Evolutionary conservation across 192 early-diverging fungal genomes (phyloP).

Genomic region (Gaertneriomyces semiglobifer): DNA sequence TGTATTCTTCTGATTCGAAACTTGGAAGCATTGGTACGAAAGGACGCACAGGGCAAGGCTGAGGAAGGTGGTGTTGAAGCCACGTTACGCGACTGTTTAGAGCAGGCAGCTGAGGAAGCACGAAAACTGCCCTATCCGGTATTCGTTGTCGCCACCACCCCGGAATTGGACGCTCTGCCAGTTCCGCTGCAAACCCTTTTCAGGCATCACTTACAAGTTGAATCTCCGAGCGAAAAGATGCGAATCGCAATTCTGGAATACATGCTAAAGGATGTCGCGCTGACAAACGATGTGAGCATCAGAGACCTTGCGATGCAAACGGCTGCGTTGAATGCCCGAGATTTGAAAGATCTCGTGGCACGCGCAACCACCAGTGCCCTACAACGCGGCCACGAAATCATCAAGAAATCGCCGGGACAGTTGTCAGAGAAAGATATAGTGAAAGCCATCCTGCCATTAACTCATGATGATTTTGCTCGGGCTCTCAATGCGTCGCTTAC

Average conservation of each 20-base stretch:
- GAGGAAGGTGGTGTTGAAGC: constrained; percentile 11
- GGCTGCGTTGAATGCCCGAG: constrained; percentile 83
- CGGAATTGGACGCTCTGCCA: constrained; percentile 77
- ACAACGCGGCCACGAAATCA: constrained; percentile 3
- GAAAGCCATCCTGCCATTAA: constrained; percentile 69
- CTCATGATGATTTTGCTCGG: constrained; percentile 72
- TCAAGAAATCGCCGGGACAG: constrained; percentile 5
- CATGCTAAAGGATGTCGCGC: constrained; percentile 48
- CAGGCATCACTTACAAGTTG: constrained; percentile 66
- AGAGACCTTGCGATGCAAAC: constrained; percentile 81
- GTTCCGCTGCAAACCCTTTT: constrained; percentile 73
- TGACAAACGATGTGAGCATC: constrained; percentile 76
- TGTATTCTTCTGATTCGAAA: constrained; percentile 78
- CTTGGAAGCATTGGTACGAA: constrained; percentile 72
- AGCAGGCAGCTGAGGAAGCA: too few species aligned
- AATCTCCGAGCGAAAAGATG: constrained; percentile 32
- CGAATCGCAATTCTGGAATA: constrained; percentile 48
- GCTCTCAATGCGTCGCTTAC: constrained; percentile 77
- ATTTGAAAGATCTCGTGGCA: constrained; percentile 73
- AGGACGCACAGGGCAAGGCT: constrained; percentile 46
- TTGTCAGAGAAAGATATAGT: constrained; percentile 52
- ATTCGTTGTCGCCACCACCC: constrained; percentile 71
- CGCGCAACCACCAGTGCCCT: constrained; percentile 46
- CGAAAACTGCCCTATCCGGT: constrained; percentile 42
- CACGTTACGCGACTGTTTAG: too few species aligned